Evolutionary conservation across 2,329 filamentous ascomycete species (phyloP).

Genomic region (Pseudogymnoascus sp.): DNA sequence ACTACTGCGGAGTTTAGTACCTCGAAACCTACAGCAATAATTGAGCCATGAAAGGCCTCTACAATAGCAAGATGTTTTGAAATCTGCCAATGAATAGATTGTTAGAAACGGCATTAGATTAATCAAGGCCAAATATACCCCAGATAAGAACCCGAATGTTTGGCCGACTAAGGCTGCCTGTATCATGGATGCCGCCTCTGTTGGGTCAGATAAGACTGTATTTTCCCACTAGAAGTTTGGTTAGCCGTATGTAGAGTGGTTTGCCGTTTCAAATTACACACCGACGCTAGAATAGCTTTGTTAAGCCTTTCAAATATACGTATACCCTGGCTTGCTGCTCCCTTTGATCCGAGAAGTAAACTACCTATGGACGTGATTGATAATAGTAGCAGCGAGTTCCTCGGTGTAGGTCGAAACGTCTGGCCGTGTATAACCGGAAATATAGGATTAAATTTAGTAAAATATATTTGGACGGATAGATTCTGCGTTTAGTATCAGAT

Average conservation of each 20-base stretch:
- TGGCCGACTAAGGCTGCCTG: conserved; percentile 18
- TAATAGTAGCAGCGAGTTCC: conserved; percentile 17
- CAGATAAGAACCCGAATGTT: conserved; percentile 18
- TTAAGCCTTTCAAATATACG: conserved; percentile 19
- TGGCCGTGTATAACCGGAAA: conserved; percentile 20
- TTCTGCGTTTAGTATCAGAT: conserved; percentile 11
- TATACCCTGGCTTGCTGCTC: conserved; percentile 10
- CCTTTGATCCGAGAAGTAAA: conserved; percentile 16
- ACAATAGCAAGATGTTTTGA: conserved; percentile 16
- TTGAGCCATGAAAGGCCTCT: conserved; percentile 17
- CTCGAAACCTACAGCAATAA: conserved; percentile 15
- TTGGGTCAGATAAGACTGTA: background rate
- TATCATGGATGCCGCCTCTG: conserved; percentile 11
- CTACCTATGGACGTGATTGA: conserved; percentile 20
- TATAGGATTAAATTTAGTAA: conserved; percentile 19
- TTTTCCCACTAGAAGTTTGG: conserved; percentile 14
- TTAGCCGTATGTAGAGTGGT: too few species aligned
- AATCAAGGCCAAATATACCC: conserved; percentile 13
- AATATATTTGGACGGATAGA: conserved; percentile 14
- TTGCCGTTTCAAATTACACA: background rate
- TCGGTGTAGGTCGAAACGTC: conserved; percentile 16
- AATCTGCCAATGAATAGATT: conserved; percentile 11
- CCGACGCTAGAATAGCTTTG: conserved; percentile 17
- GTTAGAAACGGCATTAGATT: background rate
- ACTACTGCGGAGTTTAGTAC: too few species aligned